Percentiles rank a stretch among this genome's conserved stretches.
Conservation (phyloP, 805 yeast species). For the Candida coleopterorum region DNA sequence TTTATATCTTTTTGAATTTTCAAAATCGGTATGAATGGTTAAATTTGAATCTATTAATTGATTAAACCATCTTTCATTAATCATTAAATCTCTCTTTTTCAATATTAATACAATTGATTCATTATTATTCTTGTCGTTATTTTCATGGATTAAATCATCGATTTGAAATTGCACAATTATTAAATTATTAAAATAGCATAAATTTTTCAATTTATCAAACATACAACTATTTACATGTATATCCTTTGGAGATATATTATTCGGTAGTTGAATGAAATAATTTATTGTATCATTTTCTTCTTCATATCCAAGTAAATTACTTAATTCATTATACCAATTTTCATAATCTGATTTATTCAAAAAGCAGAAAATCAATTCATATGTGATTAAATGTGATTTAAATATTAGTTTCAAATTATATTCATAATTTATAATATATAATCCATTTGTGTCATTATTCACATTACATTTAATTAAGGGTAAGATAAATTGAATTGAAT, state of each 20-base stretch:
- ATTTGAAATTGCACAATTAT: background rate
- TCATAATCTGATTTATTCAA: slow-evolving; percentile 27
- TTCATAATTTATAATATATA: slow-evolving; percentile 26
- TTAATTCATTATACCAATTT: slow-evolving; percentile 36
- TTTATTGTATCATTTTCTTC: slow-evolving; percentile 6
- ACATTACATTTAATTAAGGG: slow-evolving; percentile 38
- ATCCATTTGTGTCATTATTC: slow-evolving; percentile 17
- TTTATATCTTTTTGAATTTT: background rate
- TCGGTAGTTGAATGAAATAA: slow-evolving; percentile 14
- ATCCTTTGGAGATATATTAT: slow-evolving; percentile 15
- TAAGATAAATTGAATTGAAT: slow-evolving; percentile 41
- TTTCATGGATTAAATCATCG: background rate
- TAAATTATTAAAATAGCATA: slow-evolving; percentile 13
- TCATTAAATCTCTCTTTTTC: background rate
- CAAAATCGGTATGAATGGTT: background rate
- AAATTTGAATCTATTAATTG: background rate
- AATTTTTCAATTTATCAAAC: slow-evolving; percentile 1
- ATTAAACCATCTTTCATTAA: slow-evolving; percentile 1
- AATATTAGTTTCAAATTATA: slow-evolving; percentile 41
- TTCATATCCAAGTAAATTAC: slow-evolving; percentile 18
- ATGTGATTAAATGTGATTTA: slow-evolving; percentile 37
- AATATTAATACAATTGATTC: background rate
- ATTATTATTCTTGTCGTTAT: background rate
- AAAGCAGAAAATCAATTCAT: slow-evolving; percentile 41
- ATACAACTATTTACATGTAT: slow-evolving; percentile 9